Base-by-base conservation (phyloP, 495 filamentous ascomycete species). In the Neurospora tetraspora region DNA sequence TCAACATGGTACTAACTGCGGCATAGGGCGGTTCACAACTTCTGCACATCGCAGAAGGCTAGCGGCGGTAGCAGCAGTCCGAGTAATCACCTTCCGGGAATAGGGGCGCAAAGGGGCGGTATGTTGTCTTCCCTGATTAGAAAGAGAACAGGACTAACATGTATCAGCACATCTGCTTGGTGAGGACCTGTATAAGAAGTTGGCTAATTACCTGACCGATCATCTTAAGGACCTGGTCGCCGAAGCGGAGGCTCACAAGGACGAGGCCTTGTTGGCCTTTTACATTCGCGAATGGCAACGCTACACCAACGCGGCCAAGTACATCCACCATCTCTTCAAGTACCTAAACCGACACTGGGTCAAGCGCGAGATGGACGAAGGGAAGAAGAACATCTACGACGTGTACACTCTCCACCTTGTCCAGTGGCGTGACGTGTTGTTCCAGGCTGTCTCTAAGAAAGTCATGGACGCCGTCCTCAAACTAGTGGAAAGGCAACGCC, bases 261-360 rank as follows among this genome's bases (percentile, higher is more conserved):
- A 98, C 77, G 96, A 99, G 82, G 94, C 94, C 7, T 85, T 99
- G 18, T 86, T 99, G 31, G 88, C 83, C n/a, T 98, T 94, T 82
- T 99, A 99, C 81, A 99, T 98, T 75, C 87, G 90, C 76, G 93
- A 99, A 84, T 99, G 96, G 96, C 87, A 92, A 71, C 90, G 96
- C 65, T 99, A 97, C 82, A 99, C 96, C 1, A 92, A 91, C 11
- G 96, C 94, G 5, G 96, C 94, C 45, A 96, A 95, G 81, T 98
- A 96, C 84, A 93, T 96, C 80, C 96, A 98, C 82, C 96, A 99
- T 81, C 83, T 98, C 4, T 99, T 99, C 87, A 87, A 91, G 47
- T 99, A 99, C 80, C 91, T 99, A 23, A 99, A 98, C 78, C 89
- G 96, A 59, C 96, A 99, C 82, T 99, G 96, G 96, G 96, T 99